Conservation (phyloP, 164 flowering plant species). For the Chimonanthus salicifolius region DNA sequence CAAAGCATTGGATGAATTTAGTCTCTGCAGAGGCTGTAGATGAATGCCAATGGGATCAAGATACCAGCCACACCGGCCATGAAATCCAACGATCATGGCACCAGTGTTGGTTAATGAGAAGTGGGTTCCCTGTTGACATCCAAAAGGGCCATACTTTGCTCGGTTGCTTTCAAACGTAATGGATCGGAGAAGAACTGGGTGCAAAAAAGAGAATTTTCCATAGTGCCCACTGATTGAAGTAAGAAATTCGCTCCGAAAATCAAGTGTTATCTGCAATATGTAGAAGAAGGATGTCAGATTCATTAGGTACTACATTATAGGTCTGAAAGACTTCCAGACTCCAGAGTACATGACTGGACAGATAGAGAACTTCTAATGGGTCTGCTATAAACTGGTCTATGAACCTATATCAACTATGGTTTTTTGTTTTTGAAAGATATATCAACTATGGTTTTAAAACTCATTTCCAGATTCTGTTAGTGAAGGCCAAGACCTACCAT, state of each 20-base stretch:
- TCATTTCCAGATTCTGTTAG: too few species aligned
- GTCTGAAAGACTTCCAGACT: too few species aligned
- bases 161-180: slow-evolving; percentile 60
- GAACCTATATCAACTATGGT: too few species aligned
- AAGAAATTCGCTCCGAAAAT: slow-evolving; percentile 59
- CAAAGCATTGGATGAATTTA: slow-evolving; percentile 21
- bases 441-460: too few species aligned
- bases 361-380: too few species aligned
- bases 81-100: slow-evolving; percentile 70
- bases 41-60: slow-evolving; percentile 66
- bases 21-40: slow-evolving; percentile 33
- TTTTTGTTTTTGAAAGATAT: too few species aligned
- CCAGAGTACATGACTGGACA: too few species aligned
- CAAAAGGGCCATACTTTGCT: slow-evolving; percentile 64
- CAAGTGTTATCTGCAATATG: slow-evolving; percentile 54
- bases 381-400: too few species aligned
- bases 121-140: slow-evolving; percentile 46
- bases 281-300: neutral
- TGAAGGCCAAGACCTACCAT: too few species aligned
- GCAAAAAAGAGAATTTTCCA: slow-evolving; percentile 31
- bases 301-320: too few species aligned
- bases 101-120: slow-evolving; percentile 42
- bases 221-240: slow-evolving; percentile 56
- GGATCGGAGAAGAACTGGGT: slow-evolving; percentile 40
- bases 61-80: slow-evolving; percentile 54